Base-by-base conservation (phyloP, 179 eudicot genomes). In the Beta lomatogona region DNA sequence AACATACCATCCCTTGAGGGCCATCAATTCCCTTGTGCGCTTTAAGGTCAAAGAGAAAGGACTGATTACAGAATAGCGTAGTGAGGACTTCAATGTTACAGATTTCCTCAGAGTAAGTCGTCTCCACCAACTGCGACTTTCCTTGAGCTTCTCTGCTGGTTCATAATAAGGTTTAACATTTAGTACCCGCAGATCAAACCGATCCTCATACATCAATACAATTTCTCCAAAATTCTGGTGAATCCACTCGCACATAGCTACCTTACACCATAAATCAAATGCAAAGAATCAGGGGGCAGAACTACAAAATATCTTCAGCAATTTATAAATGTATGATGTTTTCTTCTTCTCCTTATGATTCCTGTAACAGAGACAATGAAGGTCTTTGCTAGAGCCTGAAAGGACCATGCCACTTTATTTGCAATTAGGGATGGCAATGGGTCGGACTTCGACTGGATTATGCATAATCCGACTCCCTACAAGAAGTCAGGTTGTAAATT, bases 131-230 rank as follows among this genome's bases (percentile, higher is more conserved):
- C 81, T 88, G 79, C 85, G 59, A 9, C 84, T 86, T 69, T 83
- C 87, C 22, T 82, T 82, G 55, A 84, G 79, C n/a, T 53, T 80
- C 82, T 87, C 85, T 54, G 78, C 78, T 67, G 91, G 77, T 70
- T 90, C 89, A 73, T 84, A 88, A 82, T 83, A 79, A 44, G 82
- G 80, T 70, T 80, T 90, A 41, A 78, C 85, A 80, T 90, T 90
- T 67, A 96, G 91, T 16, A 89, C 90, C 80, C 90, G 81, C 19
- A 94, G 87, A 77, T 96, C 97, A 86, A 96, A 93, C 55, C 90
- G 89, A 80, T 96, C 99, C 84, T 94, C 99, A 52, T 96, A 96
- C 99, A 96, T 93, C 54, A 94, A 89, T 55, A 89, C 91, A 79
- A 96, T 93, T 45, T 93, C 89, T 63, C 91, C 92, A 83, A 94